Evolutionary conservation across 164 flowering plant genomes (phyloP).

Genomic region (Echeveria elegans): DNA sequence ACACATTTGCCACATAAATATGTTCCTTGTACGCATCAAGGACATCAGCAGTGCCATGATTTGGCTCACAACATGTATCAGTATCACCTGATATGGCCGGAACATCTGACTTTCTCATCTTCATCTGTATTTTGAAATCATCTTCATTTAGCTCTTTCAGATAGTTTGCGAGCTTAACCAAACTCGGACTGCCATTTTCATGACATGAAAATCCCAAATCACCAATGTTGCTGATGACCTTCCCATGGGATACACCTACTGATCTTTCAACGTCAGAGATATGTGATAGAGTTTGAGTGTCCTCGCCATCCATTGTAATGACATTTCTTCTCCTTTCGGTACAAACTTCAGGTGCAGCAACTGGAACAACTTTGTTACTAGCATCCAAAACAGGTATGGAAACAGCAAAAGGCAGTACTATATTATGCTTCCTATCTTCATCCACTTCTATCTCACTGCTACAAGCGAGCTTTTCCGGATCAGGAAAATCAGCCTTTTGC

Average conservation of each 20-base stretch:
- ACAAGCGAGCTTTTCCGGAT: slow-evolving; percentile 24
- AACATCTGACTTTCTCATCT: slow-evolving; percentile 21
- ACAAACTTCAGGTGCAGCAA: background rate
- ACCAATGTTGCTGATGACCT: background rate
- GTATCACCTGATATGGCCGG: slow-evolving; percentile 13
- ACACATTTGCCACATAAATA: slow-evolving; percentile 37
- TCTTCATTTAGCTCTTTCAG: slow-evolving; percentile 37
- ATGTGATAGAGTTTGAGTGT: background rate
- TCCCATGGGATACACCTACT: background rate
- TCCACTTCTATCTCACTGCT: slow-evolving; percentile 15
- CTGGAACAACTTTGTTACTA: slow-evolving; percentile 8
- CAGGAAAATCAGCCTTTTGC: slow-evolving; percentile 71
- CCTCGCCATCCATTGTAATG: background rate
- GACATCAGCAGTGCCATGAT: slow-evolving; percentile 18
- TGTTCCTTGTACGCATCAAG: slow-evolving; percentile 49
- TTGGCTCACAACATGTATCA: slow-evolving; percentile 7
- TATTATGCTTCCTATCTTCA: slow-evolving; percentile 15
- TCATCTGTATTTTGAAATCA: slow-evolving; percentile 30
- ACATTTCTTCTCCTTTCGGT: background rate
- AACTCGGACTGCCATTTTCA: slow-evolving; percentile 13
- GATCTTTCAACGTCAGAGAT: slow-evolving; percentile 7
- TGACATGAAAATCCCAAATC: background rate
- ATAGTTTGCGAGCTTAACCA: slow-evolving; percentile 37
- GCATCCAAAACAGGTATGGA: slow-evolving; percentile 12
- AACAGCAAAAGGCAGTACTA: slow-evolving; percentile 12